phyloP scores from a whole-genome alignment of 768 basidiomycete genomes.

The Lyophyllum semitale region DNA sequence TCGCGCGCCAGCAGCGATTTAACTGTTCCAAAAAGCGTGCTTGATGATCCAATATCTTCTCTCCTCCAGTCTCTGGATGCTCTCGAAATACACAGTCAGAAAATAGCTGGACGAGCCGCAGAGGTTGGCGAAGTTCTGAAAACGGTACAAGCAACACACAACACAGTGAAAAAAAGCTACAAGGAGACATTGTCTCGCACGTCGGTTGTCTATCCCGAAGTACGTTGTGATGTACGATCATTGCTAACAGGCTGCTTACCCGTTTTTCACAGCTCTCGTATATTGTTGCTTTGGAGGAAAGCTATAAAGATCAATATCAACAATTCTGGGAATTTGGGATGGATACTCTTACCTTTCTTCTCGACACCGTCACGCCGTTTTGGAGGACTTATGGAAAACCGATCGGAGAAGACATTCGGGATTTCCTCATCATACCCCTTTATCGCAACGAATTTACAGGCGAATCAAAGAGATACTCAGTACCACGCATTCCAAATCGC shows the following conservation, averaged over 20 bases:
- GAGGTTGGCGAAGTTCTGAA: slow-evolving; percentile 50
- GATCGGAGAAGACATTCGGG: slow-evolving; percentile 79
- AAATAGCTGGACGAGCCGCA: slow-evolving; percentile 46
- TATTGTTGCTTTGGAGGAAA: slow-evolving; percentile 73
- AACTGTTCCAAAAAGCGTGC: slow-evolving; percentile 37
- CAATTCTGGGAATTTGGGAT: slow-evolving; percentile 82
- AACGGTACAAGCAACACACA: slow-evolving; percentile 57
- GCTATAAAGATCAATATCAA: slow-evolving; percentile 78
- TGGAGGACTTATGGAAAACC: slow-evolving; percentile 82
- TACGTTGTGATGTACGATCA: slow-evolving; percentile 26
- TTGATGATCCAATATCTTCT: slow-evolving; percentile 55
- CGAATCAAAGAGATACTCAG: slow-evolving; percentile 66
- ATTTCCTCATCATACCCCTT: slow-evolving; percentile 80
- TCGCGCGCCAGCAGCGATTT: slow-evolving; percentile 21
- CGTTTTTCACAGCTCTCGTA: slow-evolving; percentile 56
- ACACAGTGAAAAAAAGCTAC: slow-evolving; percentile 61
- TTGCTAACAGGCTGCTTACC: neutral
- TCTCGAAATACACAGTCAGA: slow-evolving; percentile 48
- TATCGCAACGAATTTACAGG: slow-evolving; percentile 87
- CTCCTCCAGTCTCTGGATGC: slow-evolving; percentile 51
- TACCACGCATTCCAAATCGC: slow-evolving; percentile 58
- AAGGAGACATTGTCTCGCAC: slow-evolving; percentile 66
- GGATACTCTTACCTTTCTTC: slow-evolving; percentile 72
- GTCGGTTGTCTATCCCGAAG: slow-evolving; percentile 80
- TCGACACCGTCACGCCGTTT: slow-evolving; percentile 77